phyloP scores from a whole-genome alignment of 192 early-diverging fungal species.

The Coemansia sp. region DNA sequence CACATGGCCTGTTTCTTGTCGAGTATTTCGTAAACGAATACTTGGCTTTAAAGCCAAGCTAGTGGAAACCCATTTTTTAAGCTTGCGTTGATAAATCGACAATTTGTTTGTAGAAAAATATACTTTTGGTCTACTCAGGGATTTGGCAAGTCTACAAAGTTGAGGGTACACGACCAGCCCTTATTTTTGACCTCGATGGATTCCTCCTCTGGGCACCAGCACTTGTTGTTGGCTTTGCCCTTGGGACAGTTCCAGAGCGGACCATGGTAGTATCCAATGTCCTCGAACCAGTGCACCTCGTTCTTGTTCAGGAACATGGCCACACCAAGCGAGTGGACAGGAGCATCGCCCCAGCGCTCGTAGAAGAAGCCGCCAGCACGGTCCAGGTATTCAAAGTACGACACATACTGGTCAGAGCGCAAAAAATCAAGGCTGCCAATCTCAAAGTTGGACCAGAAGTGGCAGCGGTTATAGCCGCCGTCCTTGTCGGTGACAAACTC shows the following conservation, averaged over 20 bases:
- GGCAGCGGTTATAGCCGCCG: slow-evolving; percentile 59
- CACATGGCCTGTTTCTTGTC: neutral
- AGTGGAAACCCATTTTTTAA: neutral
- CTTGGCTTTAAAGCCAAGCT: neutral
- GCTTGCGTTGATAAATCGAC: neutral
- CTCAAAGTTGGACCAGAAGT: slow-evolving; percentile 80
- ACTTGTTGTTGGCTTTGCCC: slow-evolving; percentile 36
- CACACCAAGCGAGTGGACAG: slow-evolving; percentile 64
- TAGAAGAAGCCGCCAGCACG: slow-evolving; percentile 76
- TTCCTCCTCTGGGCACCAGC: slow-evolving; percentile 45
- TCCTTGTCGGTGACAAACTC: slow-evolving; percentile 59
- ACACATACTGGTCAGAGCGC: slow-evolving; percentile 55
- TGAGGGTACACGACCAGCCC: slow-evolving; percentile 45
- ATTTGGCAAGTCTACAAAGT: slow-evolving; percentile 36
- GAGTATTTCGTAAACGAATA: neutral
- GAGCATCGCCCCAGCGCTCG: slow-evolving; percentile 57
- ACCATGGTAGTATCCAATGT: slow-evolving; percentile 64
- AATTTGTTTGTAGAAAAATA: neutral
- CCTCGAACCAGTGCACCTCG: slow-evolving; percentile 68
- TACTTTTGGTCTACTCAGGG: neutral
- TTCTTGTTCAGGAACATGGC: slow-evolving; percentile 55
- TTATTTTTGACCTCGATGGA: slow-evolving; percentile 42
- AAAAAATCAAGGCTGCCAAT: slow-evolving; percentile 65
- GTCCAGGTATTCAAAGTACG: slow-evolving; percentile 72
- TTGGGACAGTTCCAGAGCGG: slow-evolving; percentile 50